These are phyloP conservation scores for Durio zibethinus DNA, from an alignment of 345 rosid genomes.

Conservation along the genomic window DNA sequence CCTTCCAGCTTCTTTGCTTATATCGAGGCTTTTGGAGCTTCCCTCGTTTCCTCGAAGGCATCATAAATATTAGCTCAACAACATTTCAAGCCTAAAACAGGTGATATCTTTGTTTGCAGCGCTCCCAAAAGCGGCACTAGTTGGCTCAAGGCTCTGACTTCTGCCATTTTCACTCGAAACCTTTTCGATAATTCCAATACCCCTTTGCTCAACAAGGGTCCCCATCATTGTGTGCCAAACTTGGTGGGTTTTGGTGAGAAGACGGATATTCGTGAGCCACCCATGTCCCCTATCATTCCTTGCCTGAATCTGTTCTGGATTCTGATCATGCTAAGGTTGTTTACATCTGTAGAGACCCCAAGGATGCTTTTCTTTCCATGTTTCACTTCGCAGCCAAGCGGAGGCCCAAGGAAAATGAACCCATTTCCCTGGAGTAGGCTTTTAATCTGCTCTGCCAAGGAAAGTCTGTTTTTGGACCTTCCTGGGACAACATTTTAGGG, in stretches of 20 bases:
- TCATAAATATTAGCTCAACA: neutral
- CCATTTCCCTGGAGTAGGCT: constrained; percentile 24
- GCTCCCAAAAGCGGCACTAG: neutral
- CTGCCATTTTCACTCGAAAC: neutral
- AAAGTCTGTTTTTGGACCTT: constrained; percentile 25
- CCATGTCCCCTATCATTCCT: neutral
- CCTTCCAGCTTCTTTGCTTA: neutral
- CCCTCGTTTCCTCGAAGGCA: neutral
- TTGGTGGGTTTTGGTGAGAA: neutral
- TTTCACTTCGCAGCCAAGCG: neutral
- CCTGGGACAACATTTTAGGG: constrained; percentile 36
- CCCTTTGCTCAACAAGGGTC: neutral
- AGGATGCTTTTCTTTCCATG: neutral
- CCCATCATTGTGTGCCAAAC: neutral
- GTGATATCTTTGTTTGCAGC: neutral
- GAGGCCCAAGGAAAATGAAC: neutral
- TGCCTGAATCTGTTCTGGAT: neutral
- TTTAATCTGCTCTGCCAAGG: constrained; percentile 37
- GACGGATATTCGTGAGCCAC: neutral
- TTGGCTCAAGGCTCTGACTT: neutral
- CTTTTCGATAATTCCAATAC: neutral
- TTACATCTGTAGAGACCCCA: neutral
- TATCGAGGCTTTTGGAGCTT: neutral
- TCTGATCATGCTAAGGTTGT: neutral
- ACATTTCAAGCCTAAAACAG: neutral